phyloP scores from a whole-genome alignment of 2,329 filamentous ascomycete genomes.

The Fusarium falciforme region DNA sequence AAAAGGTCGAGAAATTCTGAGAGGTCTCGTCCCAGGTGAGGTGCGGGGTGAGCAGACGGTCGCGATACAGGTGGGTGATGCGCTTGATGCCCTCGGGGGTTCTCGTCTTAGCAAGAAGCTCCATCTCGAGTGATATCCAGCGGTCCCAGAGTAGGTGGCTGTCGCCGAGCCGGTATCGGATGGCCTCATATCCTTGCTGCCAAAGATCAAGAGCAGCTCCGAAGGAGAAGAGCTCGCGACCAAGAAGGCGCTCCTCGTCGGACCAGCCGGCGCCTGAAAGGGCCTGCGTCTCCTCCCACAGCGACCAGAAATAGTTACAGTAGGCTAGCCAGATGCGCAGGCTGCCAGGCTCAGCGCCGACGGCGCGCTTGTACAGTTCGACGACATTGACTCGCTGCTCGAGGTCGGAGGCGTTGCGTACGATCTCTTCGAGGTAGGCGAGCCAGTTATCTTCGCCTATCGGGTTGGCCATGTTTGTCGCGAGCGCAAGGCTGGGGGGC shows the following conservation, averaged over 20 bases:
- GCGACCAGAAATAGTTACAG: conserved; percentile 80
- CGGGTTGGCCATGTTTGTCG: conserved; percentile 62
- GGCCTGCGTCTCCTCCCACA: conserved; percentile 73
- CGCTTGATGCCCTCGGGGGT: conserved; percentile 69
- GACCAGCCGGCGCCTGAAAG: conserved; percentile 65
- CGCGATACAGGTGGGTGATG: conserved; percentile 76
- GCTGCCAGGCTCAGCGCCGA: conserved; percentile 78
- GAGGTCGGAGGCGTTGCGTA: conserved; percentile 67
- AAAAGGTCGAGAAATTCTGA: conserved; percentile 78
- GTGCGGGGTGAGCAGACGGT: conserved; percentile 79
- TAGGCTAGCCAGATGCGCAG: conserved; percentile 81
- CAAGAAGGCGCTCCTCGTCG: conserved; percentile 75
- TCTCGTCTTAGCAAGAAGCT: conserved; percentile 69
- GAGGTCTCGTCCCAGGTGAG: conserved; percentile 80
- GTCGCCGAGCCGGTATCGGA: conserved; percentile 79
- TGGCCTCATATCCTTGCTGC: conserved; percentile 77
- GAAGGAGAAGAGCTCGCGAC: conserved; percentile 77
- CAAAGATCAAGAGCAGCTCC: conserved; percentile 75
- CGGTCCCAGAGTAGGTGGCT: conserved; percentile 84
- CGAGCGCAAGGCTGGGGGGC: conserved; percentile 22
- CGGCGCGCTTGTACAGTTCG: conserved; percentile 78
- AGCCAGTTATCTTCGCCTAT: conserved; percentile 83
- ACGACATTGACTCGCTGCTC: conserved; percentile 77
- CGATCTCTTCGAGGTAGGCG: conserved; percentile 80
- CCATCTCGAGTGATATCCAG: conserved; percentile 78